Evolutionary conservation across 345 rosid genomes (phyloP).

Genomic region (Populus alba): DNA sequence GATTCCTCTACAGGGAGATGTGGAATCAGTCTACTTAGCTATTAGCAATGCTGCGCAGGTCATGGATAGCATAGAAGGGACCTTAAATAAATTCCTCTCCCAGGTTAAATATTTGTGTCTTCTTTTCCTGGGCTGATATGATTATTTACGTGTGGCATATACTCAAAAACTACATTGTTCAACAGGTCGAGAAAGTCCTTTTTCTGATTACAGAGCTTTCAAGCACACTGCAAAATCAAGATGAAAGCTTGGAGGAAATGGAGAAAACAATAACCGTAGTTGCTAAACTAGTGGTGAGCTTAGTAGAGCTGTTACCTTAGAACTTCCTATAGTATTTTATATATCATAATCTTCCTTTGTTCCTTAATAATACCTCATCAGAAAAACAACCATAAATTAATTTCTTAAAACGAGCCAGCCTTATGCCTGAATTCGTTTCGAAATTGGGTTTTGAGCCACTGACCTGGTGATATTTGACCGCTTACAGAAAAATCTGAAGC

Average conservation of each 20-base stretch:
- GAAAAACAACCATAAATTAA: too few relatives aligned
- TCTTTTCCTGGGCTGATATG: background rate
- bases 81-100: constrained; percentile 32
- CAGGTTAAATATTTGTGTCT: constrained; percentile 31
- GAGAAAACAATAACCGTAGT: constrained; percentile 26
- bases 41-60: constrained; percentile 45
- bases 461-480: too few relatives aligned
- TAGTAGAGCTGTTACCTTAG: background rate
- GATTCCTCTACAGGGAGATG: constrained; percentile 37
- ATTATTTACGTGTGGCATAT: background rate
- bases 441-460: too few relatives aligned
- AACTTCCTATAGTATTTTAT: background rate
- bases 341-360: background rate
- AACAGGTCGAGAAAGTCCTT: constrained; percentile 56
- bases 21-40: constrained; percentile 45
- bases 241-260: constrained; percentile 40
- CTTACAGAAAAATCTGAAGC: too few relatives aligned
- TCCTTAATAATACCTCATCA: too few relatives aligned
- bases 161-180: background rate
- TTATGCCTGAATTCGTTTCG: too few relatives aligned
- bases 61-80: constrained; percentile 45
- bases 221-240: constrained; percentile 41
- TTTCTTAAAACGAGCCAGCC: too few relatives aligned
- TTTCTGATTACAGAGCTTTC: constrained; percentile 47
- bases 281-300: constrained; percentile 34